Evolutionary conservation across 2,329 filamentous ascomycete genomes (phyloP), one percentile per base, ranked within the genome.

Genomic region (Peltaster fructicola): DNA sequence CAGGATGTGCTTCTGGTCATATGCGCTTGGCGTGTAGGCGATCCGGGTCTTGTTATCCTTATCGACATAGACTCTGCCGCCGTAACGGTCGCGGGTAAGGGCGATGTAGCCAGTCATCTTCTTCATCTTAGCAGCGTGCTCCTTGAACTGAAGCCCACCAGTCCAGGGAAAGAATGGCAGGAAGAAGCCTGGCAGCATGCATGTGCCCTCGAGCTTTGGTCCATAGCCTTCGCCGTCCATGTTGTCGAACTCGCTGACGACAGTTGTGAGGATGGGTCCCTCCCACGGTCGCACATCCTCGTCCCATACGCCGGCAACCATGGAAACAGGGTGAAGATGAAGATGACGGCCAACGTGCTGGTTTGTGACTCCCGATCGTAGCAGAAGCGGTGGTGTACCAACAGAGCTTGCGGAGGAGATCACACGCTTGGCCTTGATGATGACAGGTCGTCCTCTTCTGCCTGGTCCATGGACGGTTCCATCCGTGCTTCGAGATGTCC

Each of bases 161-260:
- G 48, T 54, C 72, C 77, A 90, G 8, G 72, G 63, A 26, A 78
- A 56, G 25, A 64, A 53, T 4, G 69, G 56, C 8, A 82, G 54
- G 38, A 68, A 62, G 3, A 69, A 46, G 10, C 70, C 66, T 0
- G 82, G 80, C 42, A 81, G 41, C 75, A 88, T 84, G 40, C 65
- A 66, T 2, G 68, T 68, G 7, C 71, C 61, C 56, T 93, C 82
- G 14, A 93, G 57, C 48, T 90, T 91, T 23, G 64, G 62, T 18
- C 85, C 85, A 40, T 93, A 80, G 29, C 81, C 80, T 20, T 71
- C 60, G 5, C 68, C 67, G 45, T 92, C 81, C 1, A 84, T 59
- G 38, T 93, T 75, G 35, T 90, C 77, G 38, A 84, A 80, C 26
- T 77, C 70, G 20, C 63, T 68, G 34, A 79, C 73, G 10, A 84